These are phyloP conservation scores for Fusarium equiseti DNA, from an alignment of 2,329 filamentous ascomycete genomes.

Conservation along the genomic window DNA sequence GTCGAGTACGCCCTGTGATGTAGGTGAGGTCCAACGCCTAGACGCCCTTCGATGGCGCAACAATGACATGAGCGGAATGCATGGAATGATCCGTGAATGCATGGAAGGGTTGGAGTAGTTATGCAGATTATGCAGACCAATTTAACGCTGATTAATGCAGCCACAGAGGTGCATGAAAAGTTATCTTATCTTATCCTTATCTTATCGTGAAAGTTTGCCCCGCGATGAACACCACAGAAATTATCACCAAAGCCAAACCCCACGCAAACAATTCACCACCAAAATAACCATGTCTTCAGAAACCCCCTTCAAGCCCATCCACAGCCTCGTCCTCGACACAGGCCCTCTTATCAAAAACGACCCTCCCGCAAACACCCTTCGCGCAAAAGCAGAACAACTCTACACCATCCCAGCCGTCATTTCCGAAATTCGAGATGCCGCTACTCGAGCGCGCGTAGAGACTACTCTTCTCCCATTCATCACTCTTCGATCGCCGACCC, in stretches of 20 bases:
- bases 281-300: conserved; percentile 43
- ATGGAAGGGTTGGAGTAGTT: background rate
- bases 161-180: background rate
- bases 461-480: conserved; percentile 89
- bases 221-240: conserved; percentile 45
- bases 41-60: conserved; percentile 30
- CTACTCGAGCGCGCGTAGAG: conserved; percentile 83
- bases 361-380: conserved; percentile 83
- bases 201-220: conserved; percentile 44
- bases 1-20: conserved; percentile 35
- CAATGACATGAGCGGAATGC: background rate
- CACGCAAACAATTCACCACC: conserved; percentile 9
- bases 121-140: background rate
- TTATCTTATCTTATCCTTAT: conserved; percentile 35
- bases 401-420: conserved; percentile 89
- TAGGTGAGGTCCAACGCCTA: conserved; percentile 11
- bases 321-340: conserved; percentile 89
- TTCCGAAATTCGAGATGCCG: conserved; percentile 87
- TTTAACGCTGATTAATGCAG: background rate
- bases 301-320: conserved; percentile 71
- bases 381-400: conserved; percentile 80
- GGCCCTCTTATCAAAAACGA: conserved; percentile 95
- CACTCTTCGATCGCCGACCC: conserved; percentile 77
- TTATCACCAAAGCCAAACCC: conserved; percentile 40
- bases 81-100: background rate